Base-by-base conservation (phyloP, 768 basidiomycete genomes). In the Tricholomella constricta region DNA sequence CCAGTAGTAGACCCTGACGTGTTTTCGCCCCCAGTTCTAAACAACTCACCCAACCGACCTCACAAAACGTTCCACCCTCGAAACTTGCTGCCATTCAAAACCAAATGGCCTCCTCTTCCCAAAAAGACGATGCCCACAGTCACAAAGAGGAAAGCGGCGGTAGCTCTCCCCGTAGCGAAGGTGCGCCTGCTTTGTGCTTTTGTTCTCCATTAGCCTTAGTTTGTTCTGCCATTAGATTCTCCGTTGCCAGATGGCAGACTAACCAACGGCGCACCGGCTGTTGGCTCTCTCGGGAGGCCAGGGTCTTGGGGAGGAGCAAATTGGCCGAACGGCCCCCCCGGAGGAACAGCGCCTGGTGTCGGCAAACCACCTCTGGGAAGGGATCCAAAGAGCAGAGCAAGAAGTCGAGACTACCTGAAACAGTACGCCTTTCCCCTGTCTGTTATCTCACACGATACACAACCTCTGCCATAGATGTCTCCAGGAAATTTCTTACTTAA, bases 401-500 rank as follows among this genome's bases (percentile, higher is more conserved):
- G 93, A 52, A 95, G 93, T 73, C 79, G 95, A 50, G 97, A 99
- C 57, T 99, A 98, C 69, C 81, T 99, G 61, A 99, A 98, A 72
- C 96, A 99, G 86, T 94, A 63, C 65, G 88, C 79, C 8, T 8
- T 19, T 47, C 31, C 45, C 54, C 46, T 20, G 26, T 26, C 43
- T 36, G 27, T 54, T 26, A 35, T 57, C 48, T 42, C 48, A 46
- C 45, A 23, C 36, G 19, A 36, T 44, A 45, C 41, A 37, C 37
- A 57, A 52, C 35, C 32, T 45, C 26, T 50, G 6, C 57, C 27
- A 11, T 45, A 94, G 91, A 72, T 98, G 97, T 72, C 78, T 99
- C 22, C 97, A 98, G 74, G 97, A 99, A 78, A 91, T 99, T 60
- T 91, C 92, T 11, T 99, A 99, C 71, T 77, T 99, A 48, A 99